Conservation (phyloP, 768 basidiomycete species). For the Tephrocybe rancida region DNA sequence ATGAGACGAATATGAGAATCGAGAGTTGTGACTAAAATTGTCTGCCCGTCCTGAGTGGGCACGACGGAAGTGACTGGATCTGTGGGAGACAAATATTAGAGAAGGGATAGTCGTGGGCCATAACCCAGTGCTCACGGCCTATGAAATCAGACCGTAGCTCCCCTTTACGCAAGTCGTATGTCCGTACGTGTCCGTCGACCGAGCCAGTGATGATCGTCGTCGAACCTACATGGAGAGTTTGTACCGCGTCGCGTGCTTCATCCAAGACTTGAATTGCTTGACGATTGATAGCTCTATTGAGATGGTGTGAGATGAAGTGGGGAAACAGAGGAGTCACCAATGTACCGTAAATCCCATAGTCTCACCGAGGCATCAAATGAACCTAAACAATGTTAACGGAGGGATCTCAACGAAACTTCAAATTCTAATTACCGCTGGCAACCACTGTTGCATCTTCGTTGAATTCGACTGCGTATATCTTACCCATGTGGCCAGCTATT, state of each 20-base stretch:
- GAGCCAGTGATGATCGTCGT: slow-evolving; percentile 79
- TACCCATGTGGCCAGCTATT: slow-evolving; percentile 87
- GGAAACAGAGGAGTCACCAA: not conserved
- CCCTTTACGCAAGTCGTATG: slow-evolving; percentile 94
- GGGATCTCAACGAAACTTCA: not conserved
- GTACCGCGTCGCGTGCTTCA: slow-evolving; percentile 87
- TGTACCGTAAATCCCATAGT: slow-evolving; percentile 88
- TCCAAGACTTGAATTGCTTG: slow-evolving; percentile 89
- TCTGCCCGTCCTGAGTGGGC: slow-evolving; percentile 78
- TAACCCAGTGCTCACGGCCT: slow-evolving; percentile 75
- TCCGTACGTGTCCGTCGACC: slow-evolving; percentile 89
- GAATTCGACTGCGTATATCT: slow-evolving; percentile 90
- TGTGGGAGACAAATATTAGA: slow-evolving; percentile 30
- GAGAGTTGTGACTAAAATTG: slow-evolving; percentile 79
- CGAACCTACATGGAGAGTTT: slow-evolving; percentile 69
- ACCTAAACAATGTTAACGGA: slow-evolving; percentile 44
- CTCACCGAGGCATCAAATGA: slow-evolving; percentile 92
- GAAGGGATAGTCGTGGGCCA: not conserved
- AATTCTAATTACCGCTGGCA: slow-evolving; percentile 68
- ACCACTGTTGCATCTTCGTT: slow-evolving; percentile 85
- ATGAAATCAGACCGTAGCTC: slow-evolving; percentile 88
- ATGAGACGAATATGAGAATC: slow-evolving; percentile 87
- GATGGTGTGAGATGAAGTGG: not conserved
- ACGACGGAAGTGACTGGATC: slow-evolving; percentile 87
- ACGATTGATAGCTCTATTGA: slow-evolving; percentile 66